These are phyloP conservation scores for Oenanthe sinensis DNA, from an alignment of 129 eudicot genomes.

Conservation along the genomic window DNA sequence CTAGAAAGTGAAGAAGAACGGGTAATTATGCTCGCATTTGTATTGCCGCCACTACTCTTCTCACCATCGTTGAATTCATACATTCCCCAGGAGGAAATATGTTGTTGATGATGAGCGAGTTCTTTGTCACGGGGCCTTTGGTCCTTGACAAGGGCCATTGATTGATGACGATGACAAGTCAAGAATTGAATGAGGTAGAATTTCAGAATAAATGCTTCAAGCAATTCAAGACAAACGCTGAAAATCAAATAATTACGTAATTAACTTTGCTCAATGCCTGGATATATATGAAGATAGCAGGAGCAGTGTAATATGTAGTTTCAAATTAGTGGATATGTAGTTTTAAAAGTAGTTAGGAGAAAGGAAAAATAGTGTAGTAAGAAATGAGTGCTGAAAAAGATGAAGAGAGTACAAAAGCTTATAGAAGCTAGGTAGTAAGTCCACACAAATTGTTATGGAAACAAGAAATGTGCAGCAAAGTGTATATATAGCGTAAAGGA, in stretches of 20 bases:
- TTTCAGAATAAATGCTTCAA: background rate
- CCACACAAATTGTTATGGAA: constrained; percentile 13
- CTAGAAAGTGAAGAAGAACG: constrained; percentile 66
- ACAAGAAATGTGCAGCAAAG: constrained; percentile 19
- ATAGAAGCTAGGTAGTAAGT: background rate
- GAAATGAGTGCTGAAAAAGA: background rate
- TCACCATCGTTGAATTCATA: constrained; percentile 23
- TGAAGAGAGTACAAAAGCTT: background rate
- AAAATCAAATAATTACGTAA: background rate
- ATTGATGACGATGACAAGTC: background rate
- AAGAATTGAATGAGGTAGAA: background rate
- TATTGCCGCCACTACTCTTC: constrained; percentile 22
- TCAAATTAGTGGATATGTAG: background rate
- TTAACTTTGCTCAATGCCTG: background rate
- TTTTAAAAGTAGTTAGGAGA: background rate
- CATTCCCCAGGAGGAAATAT: constrained; percentile 8
- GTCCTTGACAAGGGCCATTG: constrained; percentile 60
- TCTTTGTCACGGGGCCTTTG: constrained; percentile 26
- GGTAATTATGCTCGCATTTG: constrained; percentile 22
- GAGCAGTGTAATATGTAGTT: background rate
- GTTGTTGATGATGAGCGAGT: constrained; percentile 5
- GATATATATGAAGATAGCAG: background rate
- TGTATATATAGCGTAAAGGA: constrained; percentile 2
- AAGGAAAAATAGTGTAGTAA: background rate
- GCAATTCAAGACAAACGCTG: background rate